Base-by-base conservation (phyloP, 768 basidiomycete genomes). In the Amanita thiersii region DNA sequence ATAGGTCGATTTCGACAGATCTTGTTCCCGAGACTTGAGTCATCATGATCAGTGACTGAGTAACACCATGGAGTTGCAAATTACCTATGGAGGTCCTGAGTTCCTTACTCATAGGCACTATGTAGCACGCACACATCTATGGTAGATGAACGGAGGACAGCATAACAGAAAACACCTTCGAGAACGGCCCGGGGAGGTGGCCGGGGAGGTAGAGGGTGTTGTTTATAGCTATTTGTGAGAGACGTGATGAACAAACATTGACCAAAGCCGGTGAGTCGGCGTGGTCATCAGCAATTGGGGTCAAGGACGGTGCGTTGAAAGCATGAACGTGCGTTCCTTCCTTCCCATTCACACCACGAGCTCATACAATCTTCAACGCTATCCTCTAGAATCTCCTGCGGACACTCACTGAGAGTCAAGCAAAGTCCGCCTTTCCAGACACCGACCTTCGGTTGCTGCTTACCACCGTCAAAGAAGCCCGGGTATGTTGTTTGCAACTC, bases 391-490 rank as follows among this genome's bases (percentile, higher is more conserved):
- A 94, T 66, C 83, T 96, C 59, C 74, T 94, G 36, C 76, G 84
- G 66, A 87, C 86, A 40, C 75, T 96, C 56, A 84, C 88, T 30
- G 78, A 79, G 59, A 81, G 81, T 58, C 79, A 79, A 50, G 70
- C 79, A 55, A 80, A 77, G 61, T 62, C 76, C 47, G 62, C 66
- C 39, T 60, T 72, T 39, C 69, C 73, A 37, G 75, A 81, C 50
- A 68, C 73, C 44, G 87, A 91, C 66, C 79, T 96, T 51, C 82
- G 79, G 57, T 72, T 84, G 48, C 73, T 96, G 34, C 66, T 96
- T 50, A 79, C 76, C 49, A 77, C 84, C 53, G 87, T 94, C 54
- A 91, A 86, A 71, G 86, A 90, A 54, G 77, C 75, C 55, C 79
- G 90, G 65, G 92, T 93, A 63, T 61, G 88, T 74, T 39, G 1